phyloP scores from a whole-genome alignment of 305 asterid genomes.

The Ilex paraguariensis region DNA sequence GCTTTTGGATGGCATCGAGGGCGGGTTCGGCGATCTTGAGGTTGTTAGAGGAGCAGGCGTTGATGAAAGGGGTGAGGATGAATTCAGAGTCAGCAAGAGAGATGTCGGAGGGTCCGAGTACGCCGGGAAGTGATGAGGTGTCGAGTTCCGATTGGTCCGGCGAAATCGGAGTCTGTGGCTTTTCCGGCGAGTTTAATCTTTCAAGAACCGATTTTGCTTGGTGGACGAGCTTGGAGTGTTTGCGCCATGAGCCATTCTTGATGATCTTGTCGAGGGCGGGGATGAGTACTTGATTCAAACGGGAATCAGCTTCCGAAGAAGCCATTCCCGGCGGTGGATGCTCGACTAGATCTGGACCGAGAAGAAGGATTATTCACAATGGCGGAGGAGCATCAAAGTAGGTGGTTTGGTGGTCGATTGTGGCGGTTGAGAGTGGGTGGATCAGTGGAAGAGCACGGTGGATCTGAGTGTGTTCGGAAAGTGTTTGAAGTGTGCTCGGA shows the following conservation, averaged over 20 bases:
- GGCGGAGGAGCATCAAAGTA: no score
- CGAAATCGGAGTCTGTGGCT: conserved; percentile 55
- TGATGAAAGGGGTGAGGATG: background rate
- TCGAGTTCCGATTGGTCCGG: conserved; percentile 53
- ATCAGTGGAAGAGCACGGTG: no score
- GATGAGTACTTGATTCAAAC: conserved; percentile 53
- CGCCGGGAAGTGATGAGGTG: conserved; percentile 44
- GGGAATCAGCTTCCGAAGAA: conserved; percentile 96
- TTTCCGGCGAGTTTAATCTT: conserved; percentile 49
- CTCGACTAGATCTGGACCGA: conserved; percentile 5
- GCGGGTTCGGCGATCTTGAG: conserved; percentile 83
- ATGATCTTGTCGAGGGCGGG: conserved; percentile 82
- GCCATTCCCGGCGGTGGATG: conserved; percentile 74
- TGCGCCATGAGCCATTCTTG: conserved; percentile 89
- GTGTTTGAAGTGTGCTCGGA: no score
- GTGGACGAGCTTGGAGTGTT: conserved; percentile 84
- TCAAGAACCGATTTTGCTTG: conserved; percentile 91
- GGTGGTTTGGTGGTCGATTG: no score
- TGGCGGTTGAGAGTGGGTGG: no score
- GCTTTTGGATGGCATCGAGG: conserved; percentile 83
- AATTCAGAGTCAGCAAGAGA: no score
- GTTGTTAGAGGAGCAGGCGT: conserved; percentile 47
- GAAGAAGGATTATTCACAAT: no score
- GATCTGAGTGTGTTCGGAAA: no score
- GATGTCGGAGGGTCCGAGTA: conserved; percentile 18